Percentiles rank a stretch among this genome's conserved stretches.
Evolutionary conservation across 805 yeast genomes (phyloP).

Genomic region (Ogataea trehaloabstinens): DNA sequence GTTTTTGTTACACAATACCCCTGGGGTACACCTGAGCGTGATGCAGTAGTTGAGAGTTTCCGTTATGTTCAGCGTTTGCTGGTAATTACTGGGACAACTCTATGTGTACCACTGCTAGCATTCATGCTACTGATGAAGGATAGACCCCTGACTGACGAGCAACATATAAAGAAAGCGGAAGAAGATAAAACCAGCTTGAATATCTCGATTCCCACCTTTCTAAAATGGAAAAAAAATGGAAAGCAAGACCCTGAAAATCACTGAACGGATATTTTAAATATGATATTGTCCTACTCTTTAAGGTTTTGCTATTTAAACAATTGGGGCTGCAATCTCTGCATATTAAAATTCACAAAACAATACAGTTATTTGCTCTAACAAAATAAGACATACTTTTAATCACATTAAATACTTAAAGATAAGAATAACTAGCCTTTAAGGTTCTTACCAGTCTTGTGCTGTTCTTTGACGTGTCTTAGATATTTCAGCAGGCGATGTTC

Average conservation of each 20-base stretch:
- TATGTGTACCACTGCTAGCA: not conserved
- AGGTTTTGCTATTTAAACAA: no score
- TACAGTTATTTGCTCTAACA: no score
- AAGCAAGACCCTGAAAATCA: no score
- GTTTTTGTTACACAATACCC: not conserved
- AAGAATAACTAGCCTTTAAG: conserved; percentile 10
- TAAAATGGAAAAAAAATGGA: no score
- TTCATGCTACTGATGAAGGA: not conserved
- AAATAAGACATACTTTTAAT: no score
- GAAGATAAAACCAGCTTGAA: no score
- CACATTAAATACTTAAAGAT: no score
- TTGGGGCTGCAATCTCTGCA: no score
- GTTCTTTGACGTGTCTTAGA: conserved; percentile 29
- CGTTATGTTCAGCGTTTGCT: not conserved
- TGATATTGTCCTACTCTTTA: no score
- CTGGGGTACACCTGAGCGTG: not conserved
- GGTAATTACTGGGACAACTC: not conserved
- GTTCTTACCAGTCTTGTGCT: conserved; percentile 28
- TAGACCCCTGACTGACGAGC: not conserved
- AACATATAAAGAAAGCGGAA: not conserved
- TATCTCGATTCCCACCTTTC: no score
- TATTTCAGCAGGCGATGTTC: conserved; percentile 27
- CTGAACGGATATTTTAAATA: no score
- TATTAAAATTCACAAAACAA: no score
- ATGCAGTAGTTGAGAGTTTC: conserved; percentile 1